Evolutionary conservation across 306 rosid species (phyloP).

Genomic region (Prunus mongolica): DNA sequence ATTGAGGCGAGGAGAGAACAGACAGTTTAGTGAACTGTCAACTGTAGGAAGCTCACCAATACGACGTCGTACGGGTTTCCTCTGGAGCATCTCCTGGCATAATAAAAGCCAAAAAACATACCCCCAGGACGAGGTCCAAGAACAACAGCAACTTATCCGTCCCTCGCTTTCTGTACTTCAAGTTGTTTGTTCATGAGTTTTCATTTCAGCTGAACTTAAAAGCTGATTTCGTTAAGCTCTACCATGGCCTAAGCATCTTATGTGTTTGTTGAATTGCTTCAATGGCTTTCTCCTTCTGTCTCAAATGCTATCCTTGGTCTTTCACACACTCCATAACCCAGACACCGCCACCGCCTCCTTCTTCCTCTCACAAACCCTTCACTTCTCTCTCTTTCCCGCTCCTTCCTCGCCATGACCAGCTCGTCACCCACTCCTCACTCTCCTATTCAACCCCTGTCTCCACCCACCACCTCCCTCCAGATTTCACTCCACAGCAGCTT

Average conservation of each 20-base stretch:
- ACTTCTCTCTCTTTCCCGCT: conserved; percentile 20
- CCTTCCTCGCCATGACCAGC: conserved; percentile 21
- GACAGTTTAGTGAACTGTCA: too few species aligned
- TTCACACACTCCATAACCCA: conserved; percentile 23
- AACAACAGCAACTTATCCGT: background rate
- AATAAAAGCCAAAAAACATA: too few species aligned
- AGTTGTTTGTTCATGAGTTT: background rate
- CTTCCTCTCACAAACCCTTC: conserved; percentile 23
- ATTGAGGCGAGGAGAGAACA: too few species aligned
- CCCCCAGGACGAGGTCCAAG: too few species aligned
- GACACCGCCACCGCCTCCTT: conserved; percentile 16
- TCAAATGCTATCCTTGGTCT: conserved; percentile 38
- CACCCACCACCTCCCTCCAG: conserved; percentile 46
- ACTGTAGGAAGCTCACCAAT: too few species aligned
- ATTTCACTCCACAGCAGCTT: conserved; percentile 63
- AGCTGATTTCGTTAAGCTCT: background rate
- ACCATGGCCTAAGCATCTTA: background rate
- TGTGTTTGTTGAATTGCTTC: conserved; percentile 40
- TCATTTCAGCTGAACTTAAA: background rate
- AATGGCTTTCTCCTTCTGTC: conserved; percentile 49
- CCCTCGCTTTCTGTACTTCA: background rate
- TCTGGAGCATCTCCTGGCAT: too few species aligned
- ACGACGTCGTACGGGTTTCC: too few species aligned
- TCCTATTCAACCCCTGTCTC: conserved; percentile 11
- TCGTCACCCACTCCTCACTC: conserved; percentile 16